Base-by-base conservation (phyloP, 768 basidiomycete species). In the Myochromella boudieri region DNA sequence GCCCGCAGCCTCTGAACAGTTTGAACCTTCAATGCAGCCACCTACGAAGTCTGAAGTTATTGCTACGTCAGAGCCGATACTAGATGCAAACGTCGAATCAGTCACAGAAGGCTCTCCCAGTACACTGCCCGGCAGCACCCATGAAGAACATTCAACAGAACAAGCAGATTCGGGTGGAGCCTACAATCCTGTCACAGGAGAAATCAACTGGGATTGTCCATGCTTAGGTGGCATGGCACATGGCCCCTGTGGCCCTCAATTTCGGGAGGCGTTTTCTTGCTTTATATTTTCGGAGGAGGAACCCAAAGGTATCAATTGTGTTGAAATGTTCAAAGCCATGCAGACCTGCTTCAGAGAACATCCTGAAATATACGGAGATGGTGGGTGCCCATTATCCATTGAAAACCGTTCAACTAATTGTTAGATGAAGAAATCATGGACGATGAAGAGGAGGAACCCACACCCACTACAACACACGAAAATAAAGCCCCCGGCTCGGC, bases 131-230 rank as follows among this genome's bases (percentile, higher is more conserved):
- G n/a, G n/a, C n/a, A n/a, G n/a, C n/a, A n/a, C n/a, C n/a, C n/a
- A n/a, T n/a, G n/a, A n/a, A n/a, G n/a, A n/a, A n/a, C n/a, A n/a
- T n/a, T n/a, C n/a, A n/a, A n/a, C n/a, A n/a, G n/a, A n/a, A n/a
- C n/a, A 37, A 9, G 10, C 51, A 56, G 40, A 58, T 43, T 32
- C 54, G 20, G 68, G 66, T 29, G 75, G 75, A 33, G 95, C 97
- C 4, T 98, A 81, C 75, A 88, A 99, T 69, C 95, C 95, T 15
- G 93, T 82, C 52, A 99, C 97, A 1, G 97, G 97, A 34, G 94
- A 97, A 77, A 98, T 99, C 60, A 99, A 99, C 71, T 99, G 97
- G 97, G 97, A 97, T 63, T 99, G 97, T 66, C 93, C 97, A 1
- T 98, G 97, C 65, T 82, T 99, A 6, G 97, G 97, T 25, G 97